Evolutionary conservation across 768 basidiomycete genomes (phyloP), one percentile per base, ranked within the genome.

Genomic region (Termitomyces bulborhizus): DNA sequence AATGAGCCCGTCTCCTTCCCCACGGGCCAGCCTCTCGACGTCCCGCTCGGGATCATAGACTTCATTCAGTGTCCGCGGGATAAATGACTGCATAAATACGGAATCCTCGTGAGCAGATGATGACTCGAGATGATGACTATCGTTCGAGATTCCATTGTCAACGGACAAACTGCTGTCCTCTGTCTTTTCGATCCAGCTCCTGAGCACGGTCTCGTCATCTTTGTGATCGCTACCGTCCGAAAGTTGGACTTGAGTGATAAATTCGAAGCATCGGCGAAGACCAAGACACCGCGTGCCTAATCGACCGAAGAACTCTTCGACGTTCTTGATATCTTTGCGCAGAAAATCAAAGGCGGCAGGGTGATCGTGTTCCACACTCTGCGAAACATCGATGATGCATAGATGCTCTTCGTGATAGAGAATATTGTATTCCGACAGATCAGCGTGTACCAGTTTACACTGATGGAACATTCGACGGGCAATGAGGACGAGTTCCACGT

Each of bases 321-420:
- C 77, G 67, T 99, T 98, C 62, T 84, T 85, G 48, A 99, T 81
- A 69, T 99, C 97, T 44, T 79, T 85, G 27, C 95, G 86, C 37
- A 99, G 78, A 72, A 99, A 99, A 69, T 99, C 96, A 67, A 94
- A 98, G 0, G 97, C 93, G 29, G 88, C 78, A 0, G 96, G 97
- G 63, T 99, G 97, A 69, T 98, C 96, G 66, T 98, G 95, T 64
- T 99, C 97, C 36, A 99, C 95, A 59, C 93, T 95, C 68, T 99
- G 97, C 1, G 95, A 97, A 56, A 99, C 97, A 69, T 99, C 97
- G 72, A 99, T 98, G 63, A 98, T 87, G 70, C 83, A 93, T 16
- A 97, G 78, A 64, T 93, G 91, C 1, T 71, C 77, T 46, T 83
- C 74, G 70, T 93, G 89, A 64, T 84, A 96, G 65, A 99, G 80